A percentile compares a stretch with the other conserved stretches of the same genome.
These are phyloP conservation scores for Penicillium brasilianum DNA, from an alignment of 2,329 filamentous ascomycete species.

Conservation along the genomic window DNA sequence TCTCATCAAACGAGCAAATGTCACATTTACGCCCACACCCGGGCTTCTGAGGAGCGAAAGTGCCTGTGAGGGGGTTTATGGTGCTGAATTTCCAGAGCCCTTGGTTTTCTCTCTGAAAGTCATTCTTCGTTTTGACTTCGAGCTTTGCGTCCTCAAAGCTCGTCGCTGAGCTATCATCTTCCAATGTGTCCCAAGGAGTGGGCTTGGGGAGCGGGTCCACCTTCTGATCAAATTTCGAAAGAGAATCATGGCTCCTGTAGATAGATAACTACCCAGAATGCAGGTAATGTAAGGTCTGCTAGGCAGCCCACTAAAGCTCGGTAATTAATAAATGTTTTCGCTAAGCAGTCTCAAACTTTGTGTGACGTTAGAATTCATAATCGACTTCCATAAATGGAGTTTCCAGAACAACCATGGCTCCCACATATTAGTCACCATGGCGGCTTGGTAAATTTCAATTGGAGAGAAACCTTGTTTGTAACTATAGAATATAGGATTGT, in stretches of 20 bases:
- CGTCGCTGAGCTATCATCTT: not conserved
- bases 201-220: not conserved
- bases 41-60: not conserved
- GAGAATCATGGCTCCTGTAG: not conserved
- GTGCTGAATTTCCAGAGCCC: not conserved
- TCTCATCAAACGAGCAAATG: conserved; percentile 10
- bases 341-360: too few relatives aligned
- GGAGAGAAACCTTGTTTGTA: not conserved
- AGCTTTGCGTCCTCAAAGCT: not conserved
- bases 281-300: too few relatives aligned
- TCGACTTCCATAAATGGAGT: too few relatives aligned
- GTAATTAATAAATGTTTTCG: too few relatives aligned
- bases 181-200: not conserved
- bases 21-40: not conserved
- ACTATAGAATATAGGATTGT: not conserved
- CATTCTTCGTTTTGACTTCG: not conserved
- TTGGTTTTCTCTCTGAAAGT: not conserved
- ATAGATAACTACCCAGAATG: not conserved
- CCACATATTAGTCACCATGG: too few relatives aligned
- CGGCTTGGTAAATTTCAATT: too few relatives aligned
- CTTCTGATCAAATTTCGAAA: not conserved
- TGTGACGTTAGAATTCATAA: too few relatives aligned
- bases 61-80: not conserved
- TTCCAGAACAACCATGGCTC: too few relatives aligned
- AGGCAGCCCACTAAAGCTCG: too few relatives aligned